Evolutionary conservation across 2,329 filamentous ascomycete genomes (phyloP), one percentile per base, ranked within the genome.

Genomic region (Lithohypha guttulata): DNA sequence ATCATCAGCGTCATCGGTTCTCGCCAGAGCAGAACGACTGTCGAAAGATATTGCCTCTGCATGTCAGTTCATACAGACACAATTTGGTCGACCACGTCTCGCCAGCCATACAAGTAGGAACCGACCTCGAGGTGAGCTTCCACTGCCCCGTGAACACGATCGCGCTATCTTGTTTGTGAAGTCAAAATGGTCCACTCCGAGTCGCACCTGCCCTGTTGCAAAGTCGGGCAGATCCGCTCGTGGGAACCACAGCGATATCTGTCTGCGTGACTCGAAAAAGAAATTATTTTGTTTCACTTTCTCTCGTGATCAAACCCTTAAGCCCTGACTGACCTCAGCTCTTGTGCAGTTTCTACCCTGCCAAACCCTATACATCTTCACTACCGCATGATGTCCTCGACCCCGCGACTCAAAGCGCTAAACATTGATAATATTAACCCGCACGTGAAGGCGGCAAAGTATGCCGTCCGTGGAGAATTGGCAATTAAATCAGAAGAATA

Each of bases 391-490:
- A 65, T 73, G 63, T 59, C 64, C 34, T 61, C 66, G 34, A 61
- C 65, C 17, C 47, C 58, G 9, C 39, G 51, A 11, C 61, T 68
- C 43, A 64, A 65, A 34, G 66, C 69, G 43, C 70, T 98, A 52
- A 82, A 72, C 54, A 69, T 83, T 55, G 71, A 84, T 62, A 94
- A 91, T 69, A 93, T 98, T 71, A 98, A 96, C 69, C 84, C 77
- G 34, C 75, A 91, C 60, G 75, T 96, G 50, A 78, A 79, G 58
- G 76, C 78, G 46, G 91, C 91, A 57, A 79, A 94, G 66, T 98
- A 98, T 68, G 91, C 91, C 51, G 91, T 98, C 41, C 84, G 91
- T 53, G 91, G 91, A 57, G 91, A 96, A 65, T 76, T 98, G 48
- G 89, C 91, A 42, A 81, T 93, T 59, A 85, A 84, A 66, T 91